Conservation (phyloP, 2,329 filamentous ascomycete genomes). For the Aspergillus hiratsukae region DNA sequence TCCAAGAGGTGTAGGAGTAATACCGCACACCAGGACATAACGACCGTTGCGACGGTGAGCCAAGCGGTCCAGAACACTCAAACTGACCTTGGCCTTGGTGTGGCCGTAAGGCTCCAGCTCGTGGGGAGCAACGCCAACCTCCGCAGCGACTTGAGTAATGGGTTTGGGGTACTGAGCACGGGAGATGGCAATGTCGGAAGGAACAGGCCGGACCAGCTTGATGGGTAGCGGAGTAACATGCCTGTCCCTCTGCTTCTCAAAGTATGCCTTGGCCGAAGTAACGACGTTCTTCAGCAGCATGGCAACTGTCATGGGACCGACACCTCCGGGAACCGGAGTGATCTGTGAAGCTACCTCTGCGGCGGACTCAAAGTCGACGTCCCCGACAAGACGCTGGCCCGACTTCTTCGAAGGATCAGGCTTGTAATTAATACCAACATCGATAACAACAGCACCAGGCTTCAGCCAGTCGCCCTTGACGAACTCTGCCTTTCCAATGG, state of each 20-base stretch:
- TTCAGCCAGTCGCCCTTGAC: slow-evolving; percentile 96
- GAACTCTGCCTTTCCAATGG: slow-evolving; percentile 81
- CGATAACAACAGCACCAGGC: slow-evolving; percentile 89
- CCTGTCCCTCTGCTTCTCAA: slow-evolving; percentile 76
- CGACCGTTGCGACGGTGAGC: slow-evolving; percentile 82
- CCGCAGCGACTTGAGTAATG: slow-evolving; percentile 76
- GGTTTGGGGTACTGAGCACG: slow-evolving; percentile 86
- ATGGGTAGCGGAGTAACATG: slow-evolving; percentile 78
- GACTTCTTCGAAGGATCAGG: slow-evolving; percentile 86
- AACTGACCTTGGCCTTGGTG: slow-evolving; percentile 92
- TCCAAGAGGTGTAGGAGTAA: slow-evolving; percentile 91
- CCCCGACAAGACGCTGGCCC: slow-evolving; percentile 84
- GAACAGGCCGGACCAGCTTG: slow-evolving; percentile 73
- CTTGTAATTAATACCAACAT: slow-evolving; percentile 96
- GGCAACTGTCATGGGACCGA: slow-evolving; percentile 97
- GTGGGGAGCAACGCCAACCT: slow-evolving; percentile 80
- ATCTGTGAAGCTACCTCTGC: slow-evolving; percentile 83
- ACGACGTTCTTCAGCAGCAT: slow-evolving; percentile 97
- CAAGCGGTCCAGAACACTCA: slow-evolving; percentile 75
- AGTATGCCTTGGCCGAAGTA: slow-evolving; percentile 74
- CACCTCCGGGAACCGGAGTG: slow-evolving; percentile 92
- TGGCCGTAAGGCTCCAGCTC: slow-evolving; percentile 93
- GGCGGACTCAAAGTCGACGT: slow-evolving; percentile 87
- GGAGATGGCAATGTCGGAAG: slow-evolving; percentile 93
- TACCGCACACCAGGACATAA: slow-evolving; percentile 90